Conservation (phyloP, 2,329 filamentous ascomycete genomes). For the Apiospora hydei region DNA sequence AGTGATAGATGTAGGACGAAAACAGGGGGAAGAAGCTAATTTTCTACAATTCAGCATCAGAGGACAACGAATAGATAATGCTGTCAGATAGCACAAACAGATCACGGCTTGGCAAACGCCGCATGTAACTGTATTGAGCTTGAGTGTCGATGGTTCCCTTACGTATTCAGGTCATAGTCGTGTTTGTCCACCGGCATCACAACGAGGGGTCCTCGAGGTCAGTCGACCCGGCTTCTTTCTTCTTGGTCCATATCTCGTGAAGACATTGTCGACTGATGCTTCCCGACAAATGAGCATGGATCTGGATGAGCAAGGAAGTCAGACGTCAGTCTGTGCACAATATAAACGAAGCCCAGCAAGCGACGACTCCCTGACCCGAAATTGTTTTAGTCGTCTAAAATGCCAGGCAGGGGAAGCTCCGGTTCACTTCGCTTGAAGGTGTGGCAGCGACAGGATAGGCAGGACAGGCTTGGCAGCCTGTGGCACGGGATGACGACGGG, state of each 20-base stretch:
- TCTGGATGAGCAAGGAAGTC: constrained; percentile 50
- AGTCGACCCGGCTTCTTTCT: constrained; percentile 60
- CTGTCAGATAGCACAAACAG: neutral
- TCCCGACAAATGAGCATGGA: constrained; percentile 82
- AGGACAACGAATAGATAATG: neutral
- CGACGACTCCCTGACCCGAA: neutral
- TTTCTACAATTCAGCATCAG: constrained; percentile 10
- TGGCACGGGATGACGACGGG: neutral
- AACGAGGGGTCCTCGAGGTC: constrained; percentile 71
- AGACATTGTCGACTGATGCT: constrained; percentile 77
- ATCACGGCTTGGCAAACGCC: neutral
- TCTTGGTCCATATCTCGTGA: constrained; percentile 75
- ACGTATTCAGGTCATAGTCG: constrained; percentile 75
- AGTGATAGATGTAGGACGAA: constrained; percentile 79
- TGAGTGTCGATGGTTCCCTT: constrained; percentile 40
- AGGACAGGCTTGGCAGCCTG: neutral
- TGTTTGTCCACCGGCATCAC: constrained; percentile 76
- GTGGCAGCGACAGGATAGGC: no score
- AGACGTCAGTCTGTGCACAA: constrained; percentile 24
- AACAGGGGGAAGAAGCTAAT: constrained; percentile 79
- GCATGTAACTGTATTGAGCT: neutral
- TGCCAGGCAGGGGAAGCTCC: neutral
- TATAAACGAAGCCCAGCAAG: neutral
- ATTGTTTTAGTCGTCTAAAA: neutral
- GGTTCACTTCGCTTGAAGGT: neutral